phyloP scores from a whole-genome alignment of 2,329 filamentous ascomycete species.

The Clathrospora elynae region DNA sequence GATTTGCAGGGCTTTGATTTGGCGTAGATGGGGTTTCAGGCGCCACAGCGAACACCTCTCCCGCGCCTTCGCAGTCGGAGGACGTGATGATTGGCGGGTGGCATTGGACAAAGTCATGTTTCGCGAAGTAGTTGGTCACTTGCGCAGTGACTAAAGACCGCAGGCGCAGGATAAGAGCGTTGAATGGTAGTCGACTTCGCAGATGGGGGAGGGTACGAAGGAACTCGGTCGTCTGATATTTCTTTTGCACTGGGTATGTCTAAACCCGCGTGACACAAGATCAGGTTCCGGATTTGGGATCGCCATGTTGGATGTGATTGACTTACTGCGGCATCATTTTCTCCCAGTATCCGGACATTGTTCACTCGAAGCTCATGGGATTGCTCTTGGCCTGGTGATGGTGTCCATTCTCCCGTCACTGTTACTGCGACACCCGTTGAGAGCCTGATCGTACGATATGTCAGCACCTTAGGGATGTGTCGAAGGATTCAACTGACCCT shows the following conservation, averaged over 20 bases:
- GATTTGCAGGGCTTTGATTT: conserved; percentile 22
- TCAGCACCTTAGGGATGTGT: conserved; percentile 19
- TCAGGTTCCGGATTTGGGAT: conserved; percentile 20
- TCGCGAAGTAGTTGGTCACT: conserved; percentile 75
- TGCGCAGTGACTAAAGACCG: conserved; percentile 78
- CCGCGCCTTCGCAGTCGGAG: conserved; percentile 95
- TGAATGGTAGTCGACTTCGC: conserved; percentile 78
- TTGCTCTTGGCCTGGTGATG: conserved; percentile 71
- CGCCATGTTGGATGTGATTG: conserved; percentile 4
- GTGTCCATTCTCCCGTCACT: conserved; percentile 76
- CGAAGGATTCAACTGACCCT: conserved; percentile 62
- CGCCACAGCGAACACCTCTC: conserved; percentile 81
- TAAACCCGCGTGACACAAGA: conserved; percentile 48
- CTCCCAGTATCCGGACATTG: conserved; percentile 71
- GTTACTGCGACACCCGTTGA: conserved; percentile 80
- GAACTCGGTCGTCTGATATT: conserved; percentile 89
- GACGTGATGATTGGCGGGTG: conserved; percentile 95
- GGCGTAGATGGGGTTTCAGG: conserved; percentile 33
- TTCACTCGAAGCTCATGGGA: conserved; percentile 80
- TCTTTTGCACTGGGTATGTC: conserved; percentile 94
- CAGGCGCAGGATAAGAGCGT: conserved; percentile 78
- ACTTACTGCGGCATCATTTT: conserved; percentile 78
- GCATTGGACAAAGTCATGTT: conserved; percentile 75
- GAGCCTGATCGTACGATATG: conserved; percentile 60
- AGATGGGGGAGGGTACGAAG: conserved; percentile 88